Evolutionary conservation across 1,284 basidiomycete genomes (phyloP).

Genomic region (Ceratobasidium sp.): DNA sequence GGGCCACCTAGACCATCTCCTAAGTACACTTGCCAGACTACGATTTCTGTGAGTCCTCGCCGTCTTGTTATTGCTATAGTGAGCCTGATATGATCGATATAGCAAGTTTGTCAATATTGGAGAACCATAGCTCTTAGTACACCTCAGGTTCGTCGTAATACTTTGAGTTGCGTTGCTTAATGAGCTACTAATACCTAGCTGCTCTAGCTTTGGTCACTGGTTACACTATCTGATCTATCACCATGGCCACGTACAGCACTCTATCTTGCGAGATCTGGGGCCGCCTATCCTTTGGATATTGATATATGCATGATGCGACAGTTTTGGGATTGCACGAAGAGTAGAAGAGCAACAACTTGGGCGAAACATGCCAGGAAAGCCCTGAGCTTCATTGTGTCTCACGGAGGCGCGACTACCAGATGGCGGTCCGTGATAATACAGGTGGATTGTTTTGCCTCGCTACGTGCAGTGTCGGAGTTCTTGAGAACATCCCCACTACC

Average conservation of each 20-base stretch:
- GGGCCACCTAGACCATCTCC: background rate
- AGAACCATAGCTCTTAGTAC: background rate
- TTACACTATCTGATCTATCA: background rate
- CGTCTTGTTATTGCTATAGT: too few species aligned
- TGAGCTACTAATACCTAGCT: background rate
- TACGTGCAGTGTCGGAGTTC: background rate
- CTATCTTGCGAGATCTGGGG: background rate
- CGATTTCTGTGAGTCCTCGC: background rate
- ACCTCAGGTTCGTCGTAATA: background rate
- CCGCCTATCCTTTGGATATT: background rate
- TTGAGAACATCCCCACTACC: background rate
- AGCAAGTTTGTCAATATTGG: background rate
- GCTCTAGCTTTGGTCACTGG: background rate
- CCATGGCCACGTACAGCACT: background rate
- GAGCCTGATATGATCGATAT: background rate
- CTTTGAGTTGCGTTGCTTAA: background rate
- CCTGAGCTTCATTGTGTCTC: conserved; percentile 6
- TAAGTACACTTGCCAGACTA: background rate
- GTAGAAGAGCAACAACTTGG: background rate
- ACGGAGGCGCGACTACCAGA: conserved; percentile 19
- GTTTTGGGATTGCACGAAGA: background rate
- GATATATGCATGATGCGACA: background rate
- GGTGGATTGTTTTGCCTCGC: background rate
- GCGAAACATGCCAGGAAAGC: background rate
- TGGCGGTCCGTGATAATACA: background rate